phyloP scores from a whole-genome alignment of 495 filamentous ascomycete species.

The Penicillium cataractarum region DNA sequence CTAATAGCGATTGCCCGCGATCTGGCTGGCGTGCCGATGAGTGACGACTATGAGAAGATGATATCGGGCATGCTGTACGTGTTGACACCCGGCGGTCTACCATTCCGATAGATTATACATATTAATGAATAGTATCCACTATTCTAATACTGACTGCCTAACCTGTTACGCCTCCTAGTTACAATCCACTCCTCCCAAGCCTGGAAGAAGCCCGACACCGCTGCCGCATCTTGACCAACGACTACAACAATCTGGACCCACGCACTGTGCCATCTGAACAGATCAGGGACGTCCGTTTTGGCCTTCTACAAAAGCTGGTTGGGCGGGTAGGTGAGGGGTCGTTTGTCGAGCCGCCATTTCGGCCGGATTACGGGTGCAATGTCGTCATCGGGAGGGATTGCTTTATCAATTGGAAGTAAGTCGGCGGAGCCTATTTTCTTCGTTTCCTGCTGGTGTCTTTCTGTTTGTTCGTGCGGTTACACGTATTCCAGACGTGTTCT shows the following conservation, averaged over 20 bases:
- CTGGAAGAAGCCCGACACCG: slow-evolving; percentile 47
- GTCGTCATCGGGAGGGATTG: slow-evolving; percentile 51
- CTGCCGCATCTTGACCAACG: slow-evolving; percentile 45
- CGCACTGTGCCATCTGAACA: slow-evolving; percentile 39
- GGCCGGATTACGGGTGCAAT: slow-evolving; percentile 61
- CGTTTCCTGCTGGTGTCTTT: not conserved
- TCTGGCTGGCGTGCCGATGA: slow-evolving; percentile 45
- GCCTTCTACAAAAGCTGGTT: slow-evolving; percentile 45
- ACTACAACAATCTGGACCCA: slow-evolving; percentile 54
- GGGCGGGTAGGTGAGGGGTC: slow-evolving; percentile 47
- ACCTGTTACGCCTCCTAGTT: slow-evolving; percentile 22
- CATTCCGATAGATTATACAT: not conserved
- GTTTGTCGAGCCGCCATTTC: slow-evolving; percentile 56
- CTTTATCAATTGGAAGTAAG: slow-evolving; percentile 58
- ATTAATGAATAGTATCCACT: not conserved
- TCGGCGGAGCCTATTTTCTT: slow-evolving; percentile 2
- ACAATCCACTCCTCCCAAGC: slow-evolving; percentile 47
- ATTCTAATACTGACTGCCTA: not conserved
- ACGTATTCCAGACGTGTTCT: not conserved
- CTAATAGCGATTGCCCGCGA: slow-evolving; percentile 47
- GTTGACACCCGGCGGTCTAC: slow-evolving; percentile 5
- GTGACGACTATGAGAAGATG: slow-evolving; percentile 59
- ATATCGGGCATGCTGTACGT: slow-evolving; percentile 55
- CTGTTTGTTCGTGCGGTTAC: not conserved
- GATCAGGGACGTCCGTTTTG: slow-evolving; percentile 36